phyloP scores from a whole-genome alignment of 164 flowering plant species.

The Stephania cephalantha region DNA sequence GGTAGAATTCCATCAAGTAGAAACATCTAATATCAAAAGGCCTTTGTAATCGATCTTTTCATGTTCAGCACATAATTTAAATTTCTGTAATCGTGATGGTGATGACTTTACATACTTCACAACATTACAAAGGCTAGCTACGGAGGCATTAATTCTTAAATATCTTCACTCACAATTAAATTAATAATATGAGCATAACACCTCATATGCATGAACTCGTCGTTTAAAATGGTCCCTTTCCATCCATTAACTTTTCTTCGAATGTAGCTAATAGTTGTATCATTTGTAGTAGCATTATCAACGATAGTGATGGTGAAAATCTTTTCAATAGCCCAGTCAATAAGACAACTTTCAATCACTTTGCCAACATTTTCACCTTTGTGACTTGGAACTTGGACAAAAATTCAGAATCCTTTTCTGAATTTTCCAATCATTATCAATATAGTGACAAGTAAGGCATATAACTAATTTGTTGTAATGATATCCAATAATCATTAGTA shows the following conservation, averaged over 20 bases:
- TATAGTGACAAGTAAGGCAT: no score
- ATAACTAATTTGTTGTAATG: no score
- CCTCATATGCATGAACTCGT: not conserved
- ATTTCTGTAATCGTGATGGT: not conserved
- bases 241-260: not conserved
- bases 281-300: not conserved
- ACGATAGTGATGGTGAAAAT: not conserved
- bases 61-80: not conserved
- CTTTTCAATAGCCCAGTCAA: not conserved
- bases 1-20: no score
- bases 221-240: not conserved
- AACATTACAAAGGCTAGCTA: not conserved
- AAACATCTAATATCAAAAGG: no score
- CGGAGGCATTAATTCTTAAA: not conserved
- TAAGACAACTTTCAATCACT: not conserved
- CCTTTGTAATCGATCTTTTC: not conserved
- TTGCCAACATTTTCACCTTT: not conserved
- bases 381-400: not conserved
- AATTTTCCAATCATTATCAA: no score
- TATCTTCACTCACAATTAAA: not conserved
- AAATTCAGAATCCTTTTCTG: no score
- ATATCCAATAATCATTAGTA: no score
- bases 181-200: not conserved
- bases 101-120: conserved; percentile 2
- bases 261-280: not conserved